Conservation (phyloP, 169 alveolate genomes). For the Plasmodium vinckei region DNA sequence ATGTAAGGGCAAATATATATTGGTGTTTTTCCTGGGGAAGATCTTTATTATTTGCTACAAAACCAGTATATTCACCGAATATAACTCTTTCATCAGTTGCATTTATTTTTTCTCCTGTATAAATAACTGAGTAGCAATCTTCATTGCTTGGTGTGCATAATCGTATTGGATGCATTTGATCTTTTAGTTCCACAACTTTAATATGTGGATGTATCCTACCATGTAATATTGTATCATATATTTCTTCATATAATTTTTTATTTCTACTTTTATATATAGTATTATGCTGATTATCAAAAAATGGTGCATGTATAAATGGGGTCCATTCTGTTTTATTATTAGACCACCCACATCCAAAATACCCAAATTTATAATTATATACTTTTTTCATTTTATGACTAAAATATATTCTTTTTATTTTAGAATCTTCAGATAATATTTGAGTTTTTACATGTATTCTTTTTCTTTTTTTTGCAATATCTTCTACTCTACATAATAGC, state of each 20-base stretch:
- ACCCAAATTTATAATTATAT: constrained; percentile 62
- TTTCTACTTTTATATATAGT: constrained; percentile 77
- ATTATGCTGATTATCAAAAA: constrained; percentile 61
- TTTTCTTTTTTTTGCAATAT: constrained; percentile 70
- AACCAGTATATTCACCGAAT: constrained; percentile 91
- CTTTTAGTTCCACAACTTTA: constrained; percentile 86
- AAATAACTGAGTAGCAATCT: constrained; percentile 89
- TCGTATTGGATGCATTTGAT: constrained; percentile 89
- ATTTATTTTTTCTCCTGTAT: constrained; percentile 86
- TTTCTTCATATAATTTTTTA: constrained; percentile 76
- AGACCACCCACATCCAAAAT: constrained; percentile 77
- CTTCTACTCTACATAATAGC: constrained; percentile 67
- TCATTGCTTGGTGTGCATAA: constrained; percentile 89
- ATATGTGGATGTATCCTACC: constrained; percentile 88
- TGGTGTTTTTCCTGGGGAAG: constrained; percentile 84
- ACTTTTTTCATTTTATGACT: constrained; percentile 75
- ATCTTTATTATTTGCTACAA: constrained; percentile 85
- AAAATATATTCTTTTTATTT: constrained; percentile 71
- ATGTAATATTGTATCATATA: constrained; percentile 80
- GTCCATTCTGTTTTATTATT: constrained; percentile 74
- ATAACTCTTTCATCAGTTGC: constrained; percentile 82
- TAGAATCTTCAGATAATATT: constrained; percentile 67
- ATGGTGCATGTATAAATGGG: constrained; percentile 78
- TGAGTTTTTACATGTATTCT: constrained; percentile 67
- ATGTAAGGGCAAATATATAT: constrained; percentile 89